phyloP scores from a whole-genome alignment of 257 asterid species.

The Plectranthus barbatus region DNA sequence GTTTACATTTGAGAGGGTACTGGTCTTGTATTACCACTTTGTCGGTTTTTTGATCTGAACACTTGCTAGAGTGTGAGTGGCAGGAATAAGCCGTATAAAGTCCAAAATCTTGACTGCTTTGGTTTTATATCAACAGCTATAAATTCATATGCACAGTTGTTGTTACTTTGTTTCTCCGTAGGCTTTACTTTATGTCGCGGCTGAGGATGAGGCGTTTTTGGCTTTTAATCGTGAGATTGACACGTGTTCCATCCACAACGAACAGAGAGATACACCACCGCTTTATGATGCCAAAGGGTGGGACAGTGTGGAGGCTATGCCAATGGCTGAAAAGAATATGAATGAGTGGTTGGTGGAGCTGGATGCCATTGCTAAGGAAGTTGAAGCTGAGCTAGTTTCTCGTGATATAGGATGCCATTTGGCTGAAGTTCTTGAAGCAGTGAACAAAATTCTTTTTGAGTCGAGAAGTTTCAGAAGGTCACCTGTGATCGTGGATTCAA shows the following conservation, averaged over 20 bases:
- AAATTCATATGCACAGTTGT: not conserved
- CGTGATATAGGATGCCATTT: constrained; percentile 80
- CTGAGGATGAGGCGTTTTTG: constrained; percentile 79
- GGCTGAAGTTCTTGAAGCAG: constrained; percentile 79
- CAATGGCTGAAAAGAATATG: constrained; percentile 64
- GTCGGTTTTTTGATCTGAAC: not conserved
- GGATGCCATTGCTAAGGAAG: constrained; percentile 74
- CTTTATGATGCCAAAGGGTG: constrained; percentile 32
- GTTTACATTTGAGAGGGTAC: not conserved
- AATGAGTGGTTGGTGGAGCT: constrained; percentile 73
- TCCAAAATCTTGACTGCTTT: not conserved
- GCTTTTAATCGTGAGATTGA: constrained; percentile 67
- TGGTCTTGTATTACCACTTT: not conserved
- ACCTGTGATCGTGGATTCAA: constrained; percentile 58
- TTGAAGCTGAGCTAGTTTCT: constrained; percentile 73
- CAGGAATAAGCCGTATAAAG: not conserved
- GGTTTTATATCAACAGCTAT: not conserved
- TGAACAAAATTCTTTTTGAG: constrained; percentile 68
- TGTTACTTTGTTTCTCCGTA: constrained; percentile 2
- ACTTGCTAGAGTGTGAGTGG: not conserved
- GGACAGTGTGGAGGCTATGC: constrained; percentile 57
- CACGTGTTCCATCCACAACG: constrained; percentile 41
- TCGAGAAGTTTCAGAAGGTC: constrained; percentile 78
- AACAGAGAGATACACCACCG: constrained; percentile 35
- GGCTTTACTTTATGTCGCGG: constrained; percentile 82